Percentiles rank a stretch among this genome's conserved stretches.
Conservation (phyloP, 805 yeast species). For the Zygoascus ofunaensis region DNA sequence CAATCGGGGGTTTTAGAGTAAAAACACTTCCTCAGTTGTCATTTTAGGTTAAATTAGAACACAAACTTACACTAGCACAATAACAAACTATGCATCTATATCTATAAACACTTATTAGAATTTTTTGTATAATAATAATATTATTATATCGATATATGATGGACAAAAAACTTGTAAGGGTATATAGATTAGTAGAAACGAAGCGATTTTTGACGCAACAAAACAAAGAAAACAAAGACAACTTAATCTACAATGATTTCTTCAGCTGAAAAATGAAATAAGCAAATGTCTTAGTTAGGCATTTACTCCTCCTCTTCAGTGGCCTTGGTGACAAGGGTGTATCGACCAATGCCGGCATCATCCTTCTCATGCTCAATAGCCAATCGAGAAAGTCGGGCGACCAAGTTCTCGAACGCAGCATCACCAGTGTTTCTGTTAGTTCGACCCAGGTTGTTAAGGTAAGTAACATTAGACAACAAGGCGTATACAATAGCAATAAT, state of each 20-base stretch:
- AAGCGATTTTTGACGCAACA: constrained; percentile 1
- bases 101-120: no score
- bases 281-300: constrained; percentile 14
- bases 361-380: constrained; percentile 32
- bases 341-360: constrained; percentile 25
- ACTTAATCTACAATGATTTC: background rate
- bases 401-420: constrained; percentile 30
- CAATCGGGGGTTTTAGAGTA: background rate
- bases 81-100: no score
- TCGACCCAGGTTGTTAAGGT: constrained; percentile 29
- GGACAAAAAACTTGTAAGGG: background rate
- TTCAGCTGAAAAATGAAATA: background rate
- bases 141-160: background rate
- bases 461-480: constrained; percentile 41
- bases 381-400: constrained; percentile 30
- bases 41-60: no score
- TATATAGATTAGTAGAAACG: constrained; percentile 8
- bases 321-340: constrained; percentile 27
- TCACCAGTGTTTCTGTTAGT: constrained; percentile 25
- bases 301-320: constrained; percentile 27
- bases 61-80: no score
- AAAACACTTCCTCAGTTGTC: no score
- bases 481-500: constrained; percentile 92
- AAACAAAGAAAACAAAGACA: constrained; percentile 4
- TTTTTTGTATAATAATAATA: background rate